phyloP scores from a whole-genome alignment of 2,329 filamentous ascomycete species.

The Ceratocystis destructans region DNA sequence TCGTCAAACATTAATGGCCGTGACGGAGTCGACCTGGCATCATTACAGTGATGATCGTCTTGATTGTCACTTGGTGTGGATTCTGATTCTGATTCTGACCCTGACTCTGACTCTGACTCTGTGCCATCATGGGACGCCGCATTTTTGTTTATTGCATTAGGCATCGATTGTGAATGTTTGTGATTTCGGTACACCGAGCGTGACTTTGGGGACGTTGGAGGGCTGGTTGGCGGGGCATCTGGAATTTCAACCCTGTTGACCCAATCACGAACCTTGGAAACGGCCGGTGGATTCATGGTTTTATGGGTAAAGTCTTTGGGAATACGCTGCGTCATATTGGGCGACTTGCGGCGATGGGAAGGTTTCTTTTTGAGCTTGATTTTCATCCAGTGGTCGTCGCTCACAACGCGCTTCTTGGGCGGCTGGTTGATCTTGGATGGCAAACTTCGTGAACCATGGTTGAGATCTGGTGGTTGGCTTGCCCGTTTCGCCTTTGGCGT shows the following conservation, averaged over 20 bases:
- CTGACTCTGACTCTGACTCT: constrained; percentile 8
- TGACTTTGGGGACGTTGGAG: constrained; percentile 10
- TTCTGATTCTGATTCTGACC: constrained; percentile 5
- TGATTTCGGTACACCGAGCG: constrained; percentile 10
- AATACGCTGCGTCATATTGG: constrained; percentile 27
- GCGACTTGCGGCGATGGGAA: constrained; percentile 23
- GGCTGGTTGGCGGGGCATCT: constrained; percentile 23
- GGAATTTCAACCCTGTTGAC: constrained; percentile 41
- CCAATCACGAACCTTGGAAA: constrained; percentile 50
- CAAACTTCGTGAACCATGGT: constrained; percentile 19
- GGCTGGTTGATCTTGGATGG: constrained; percentile 35
- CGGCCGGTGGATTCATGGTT: constrained; percentile 41
- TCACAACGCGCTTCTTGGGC: constrained; percentile 84
- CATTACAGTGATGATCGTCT: constrained; percentile 4
- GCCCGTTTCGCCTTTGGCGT: constrained; percentile 6
- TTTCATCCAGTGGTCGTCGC: constrained; percentile 79
- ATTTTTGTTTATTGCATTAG: constrained; percentile 14
- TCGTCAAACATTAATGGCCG: constrained; percentile 9
- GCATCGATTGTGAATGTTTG: constrained; percentile 15
- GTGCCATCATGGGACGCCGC: not conserved
- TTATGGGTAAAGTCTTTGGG: constrained; percentile 45
- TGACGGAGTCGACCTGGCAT: not conserved
- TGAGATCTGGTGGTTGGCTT: constrained; percentile 2
- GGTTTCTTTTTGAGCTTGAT: constrained; percentile 39
- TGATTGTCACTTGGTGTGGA: constrained; percentile 2